These are phyloP conservation scores for Leishmania braziliensis DNA, from an alignment of 208 protist genomes.

Conservation along the genomic window DNA sequence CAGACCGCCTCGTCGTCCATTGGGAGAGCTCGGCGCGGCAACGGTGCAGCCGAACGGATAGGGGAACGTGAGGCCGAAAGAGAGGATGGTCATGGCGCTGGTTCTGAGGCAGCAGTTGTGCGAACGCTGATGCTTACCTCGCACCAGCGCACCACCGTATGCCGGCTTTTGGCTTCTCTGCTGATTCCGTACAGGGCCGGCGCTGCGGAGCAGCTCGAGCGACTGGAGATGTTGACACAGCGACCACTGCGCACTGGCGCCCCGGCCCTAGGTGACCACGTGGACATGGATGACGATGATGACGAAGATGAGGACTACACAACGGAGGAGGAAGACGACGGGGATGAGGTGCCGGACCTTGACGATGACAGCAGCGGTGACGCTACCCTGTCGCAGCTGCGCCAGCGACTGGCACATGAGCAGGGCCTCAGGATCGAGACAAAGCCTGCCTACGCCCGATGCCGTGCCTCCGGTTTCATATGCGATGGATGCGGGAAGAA, in stretches of 20 bases:
- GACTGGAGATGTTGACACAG: conserved; percentile 20
- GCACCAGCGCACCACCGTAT: conserved; percentile 52
- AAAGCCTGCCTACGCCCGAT: conserved; percentile 33
- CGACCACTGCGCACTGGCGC: conserved; percentile 16
- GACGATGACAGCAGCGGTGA: background rate
- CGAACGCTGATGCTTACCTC: conserved; percentile 31
- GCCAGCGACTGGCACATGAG: conserved; percentile 31
- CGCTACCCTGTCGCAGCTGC: conserved; percentile 20
- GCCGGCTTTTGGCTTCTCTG: conserved; percentile 44
- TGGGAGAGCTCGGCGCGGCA: background rate
- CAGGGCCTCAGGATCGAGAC: conserved; percentile 41
- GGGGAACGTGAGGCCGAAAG: background rate
- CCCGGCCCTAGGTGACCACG: conserved; percentile 5
- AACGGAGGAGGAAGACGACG: conserved; percentile 39
- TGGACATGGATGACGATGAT: conserved; percentile 22
- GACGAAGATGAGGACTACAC: conserved; percentile 38
- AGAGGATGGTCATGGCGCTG: background rate
- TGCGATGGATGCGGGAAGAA: conserved; percentile 69
- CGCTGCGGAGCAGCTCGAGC: conserved; percentile 40
- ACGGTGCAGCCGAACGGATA: background rate
- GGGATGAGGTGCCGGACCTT: background rate
- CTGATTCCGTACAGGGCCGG: conserved; percentile 44
- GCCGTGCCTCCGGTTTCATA: conserved; percentile 36
- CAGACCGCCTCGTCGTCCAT: background rate
- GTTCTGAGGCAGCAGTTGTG: conserved; percentile 7